Base-by-base conservation (phyloP, 331 rosid genomes). In the Cucumis variabilis region DNA sequence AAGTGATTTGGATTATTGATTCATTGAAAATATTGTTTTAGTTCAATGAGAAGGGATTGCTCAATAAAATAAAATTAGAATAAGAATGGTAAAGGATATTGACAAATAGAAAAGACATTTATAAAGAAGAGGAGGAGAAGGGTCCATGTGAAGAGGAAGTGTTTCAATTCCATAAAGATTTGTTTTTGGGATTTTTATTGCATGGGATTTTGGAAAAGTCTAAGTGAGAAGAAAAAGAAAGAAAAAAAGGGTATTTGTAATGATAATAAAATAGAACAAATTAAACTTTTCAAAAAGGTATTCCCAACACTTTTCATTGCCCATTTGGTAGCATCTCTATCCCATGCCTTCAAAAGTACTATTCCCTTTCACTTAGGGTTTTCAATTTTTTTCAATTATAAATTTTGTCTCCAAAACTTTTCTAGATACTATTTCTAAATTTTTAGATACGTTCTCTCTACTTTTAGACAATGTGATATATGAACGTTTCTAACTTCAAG, bases 171-270 rank as follows among this genome's bases (percentile, higher is more conserved):
- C 80, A 73, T 14, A 73, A 30, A 71, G n/a, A 30, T 21, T 76
- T 75, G 13, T 23, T 74, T 74, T 74, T 51, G 6, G 44, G 44
- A 37, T 37, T 25, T 20, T 55, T 20, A 2, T 76, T 76, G 63
- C 82, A 76, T 76, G 82, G 82, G 37, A 76, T 76, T 76, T 46
- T 76, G 82, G 17, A 48, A 76, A 76, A 76, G 82, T 48, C n/a
- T 21, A 51, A 77, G n/a, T 77, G 41, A n/a, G n/a, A 37, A 37
- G 44, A 37, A 37, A 37, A 37, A 37, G 7, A 37, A 17, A 71
- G 27, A 1, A 23, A 2, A 62, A 13, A 77, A 50, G 48, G n/a
- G 53, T 17, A 73, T 17, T 68, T 68, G 30, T 75, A 75, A 44
- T 75, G 30, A 74, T 74, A 74, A 74, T 74, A 48, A 77, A 77